These are phyloP conservation scores for Paramecium caudatum DNA, from an alignment of 73 alveolate species.

Conservation along the genomic window DNA sequence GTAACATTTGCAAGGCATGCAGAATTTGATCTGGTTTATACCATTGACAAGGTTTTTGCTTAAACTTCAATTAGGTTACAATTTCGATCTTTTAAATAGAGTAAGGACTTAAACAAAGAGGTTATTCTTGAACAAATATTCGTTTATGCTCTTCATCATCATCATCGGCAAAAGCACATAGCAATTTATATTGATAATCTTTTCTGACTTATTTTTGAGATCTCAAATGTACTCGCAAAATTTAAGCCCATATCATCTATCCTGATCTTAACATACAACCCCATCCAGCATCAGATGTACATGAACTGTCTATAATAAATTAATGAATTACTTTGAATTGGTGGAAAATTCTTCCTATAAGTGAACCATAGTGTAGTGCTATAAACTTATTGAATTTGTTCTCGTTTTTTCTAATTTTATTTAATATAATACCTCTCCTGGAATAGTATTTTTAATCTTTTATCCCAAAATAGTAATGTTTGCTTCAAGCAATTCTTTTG, in stretches of 20 bases:
- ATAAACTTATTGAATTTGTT: conserved; percentile 3
- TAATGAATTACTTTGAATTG: neutral
- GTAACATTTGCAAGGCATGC: neutral
- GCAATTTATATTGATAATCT: conserved; percentile 54
- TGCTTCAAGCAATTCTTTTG: conserved; percentile 8
- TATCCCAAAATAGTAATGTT: neutral
- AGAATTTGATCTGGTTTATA: conserved; percentile 56
- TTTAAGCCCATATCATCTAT: conserved; percentile 65
- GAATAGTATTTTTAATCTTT: neutral
- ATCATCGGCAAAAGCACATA: conserved; percentile 61
- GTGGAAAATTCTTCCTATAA: conserved; percentile 31
- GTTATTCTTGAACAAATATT: neutral
- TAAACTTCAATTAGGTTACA: neutral
- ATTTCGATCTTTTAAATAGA: conserved; percentile 11
- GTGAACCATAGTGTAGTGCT: conserved; percentile 48
- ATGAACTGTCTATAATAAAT: neutral
- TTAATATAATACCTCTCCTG: neutral
- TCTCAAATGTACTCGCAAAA: conserved; percentile 51
- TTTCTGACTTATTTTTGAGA: conserved; percentile 30
- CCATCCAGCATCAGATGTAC: conserved; percentile 66
- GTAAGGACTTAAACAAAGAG: conserved; percentile 6
- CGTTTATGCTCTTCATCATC: conserved; percentile 60
- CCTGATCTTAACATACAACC: conserved; percentile 66
- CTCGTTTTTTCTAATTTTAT: neutral
- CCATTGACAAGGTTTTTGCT: conserved; percentile 19